Evolutionary conservation across 768 basidiomycete species (phyloP).

Genomic region (Galerina marginata): DNA sequence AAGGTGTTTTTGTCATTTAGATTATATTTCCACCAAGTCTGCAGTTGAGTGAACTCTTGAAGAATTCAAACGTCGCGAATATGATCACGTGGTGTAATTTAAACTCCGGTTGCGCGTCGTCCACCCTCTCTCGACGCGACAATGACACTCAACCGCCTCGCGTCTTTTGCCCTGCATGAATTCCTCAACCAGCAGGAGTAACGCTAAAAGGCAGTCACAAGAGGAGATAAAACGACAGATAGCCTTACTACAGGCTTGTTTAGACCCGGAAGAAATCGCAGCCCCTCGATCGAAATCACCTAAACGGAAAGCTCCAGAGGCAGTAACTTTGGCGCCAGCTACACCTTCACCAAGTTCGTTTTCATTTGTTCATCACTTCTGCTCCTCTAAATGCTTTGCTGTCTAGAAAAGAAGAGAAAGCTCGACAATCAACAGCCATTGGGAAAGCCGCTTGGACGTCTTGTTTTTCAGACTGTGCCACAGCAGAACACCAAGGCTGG

Average conservation of each 20-base stretch:
- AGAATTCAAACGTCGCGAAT: background rate
- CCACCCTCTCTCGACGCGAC: background rate
- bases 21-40: too few species aligned
- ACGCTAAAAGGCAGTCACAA: slow-evolving; percentile 46
- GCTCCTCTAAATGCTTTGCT: background rate
- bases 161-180: slow-evolving; percentile 47
- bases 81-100: slow-evolving; percentile 12
- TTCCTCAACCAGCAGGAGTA: slow-evolving; percentile 50
- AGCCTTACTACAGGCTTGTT: slow-evolving; percentile 49
- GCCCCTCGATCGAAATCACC: slow-evolving; percentile 40
- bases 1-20: too few species aligned
- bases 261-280: slow-evolving; percentile 44
- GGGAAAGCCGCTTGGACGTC: slow-evolving; percentile 19
- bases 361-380: background rate
- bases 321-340: slow-evolving; percentile 52
- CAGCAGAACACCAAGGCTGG: background rate
- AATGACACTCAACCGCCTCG: background rate
- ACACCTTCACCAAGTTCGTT: slow-evolving; percentile 74
- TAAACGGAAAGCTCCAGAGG: slow-evolving; percentile 50
- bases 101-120: slow-evolving; percentile 15
- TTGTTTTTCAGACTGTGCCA: slow-evolving; percentile 17
- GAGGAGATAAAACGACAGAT: slow-evolving; percentile 61
- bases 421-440: slow-evolving; percentile 28
- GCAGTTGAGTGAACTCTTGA: too few species aligned
- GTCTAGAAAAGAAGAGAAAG: slow-evolving; percentile 49